These are phyloP conservation scores for Periconia sp. DNA, from an alignment of 2,329 filamentous ascomycete species.

Conservation along the genomic window DNA sequence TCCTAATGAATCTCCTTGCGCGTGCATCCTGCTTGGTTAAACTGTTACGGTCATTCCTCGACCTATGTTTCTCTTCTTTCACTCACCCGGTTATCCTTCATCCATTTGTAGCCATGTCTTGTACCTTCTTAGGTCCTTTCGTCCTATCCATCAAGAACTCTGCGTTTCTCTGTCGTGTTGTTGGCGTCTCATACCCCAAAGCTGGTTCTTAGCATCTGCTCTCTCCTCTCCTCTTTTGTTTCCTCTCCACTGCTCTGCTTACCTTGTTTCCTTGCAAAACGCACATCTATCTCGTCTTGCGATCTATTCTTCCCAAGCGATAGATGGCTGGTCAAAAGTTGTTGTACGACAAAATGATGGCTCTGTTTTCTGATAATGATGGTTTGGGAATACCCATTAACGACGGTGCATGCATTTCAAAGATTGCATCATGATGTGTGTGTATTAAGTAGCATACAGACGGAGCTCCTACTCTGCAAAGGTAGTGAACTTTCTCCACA, in stretches of 20 bases:
- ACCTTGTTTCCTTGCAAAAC: background rate
- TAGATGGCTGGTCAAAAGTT: conserved; percentile 4
- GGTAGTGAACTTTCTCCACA: too few relatives aligned
- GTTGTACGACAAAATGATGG: background rate
- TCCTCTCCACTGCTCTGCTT: background rate
- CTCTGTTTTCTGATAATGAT: background rate
- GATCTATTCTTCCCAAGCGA: background rate
- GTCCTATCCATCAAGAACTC: conserved; percentile 3
- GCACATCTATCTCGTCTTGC: background rate
- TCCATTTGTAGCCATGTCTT: conserved; percentile 3
- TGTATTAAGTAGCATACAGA: background rate
- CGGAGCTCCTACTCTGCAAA: too few relatives aligned
- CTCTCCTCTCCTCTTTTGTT: background rate
- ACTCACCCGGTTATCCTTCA: background rate
- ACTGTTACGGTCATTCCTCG: background rate
- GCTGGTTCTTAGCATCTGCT: background rate
- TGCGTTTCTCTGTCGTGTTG: conserved; percentile 7
- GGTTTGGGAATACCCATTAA: background rate
- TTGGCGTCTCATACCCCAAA: conserved; percentile 9
- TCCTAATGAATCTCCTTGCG: conserved; percentile 31
- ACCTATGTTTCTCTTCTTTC: conserved; percentile 1
- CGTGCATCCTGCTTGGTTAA: conserved; percentile 11
- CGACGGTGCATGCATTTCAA: background rate
- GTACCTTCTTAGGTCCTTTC: conserved; percentile 3
- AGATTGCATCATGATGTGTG: background rate